A percentile compares a stretch with the other conserved stretches of the same genome.
Conservation (phyloP, 2,329 filamentous ascomycete genomes). For the Alternaria panax region DNA sequence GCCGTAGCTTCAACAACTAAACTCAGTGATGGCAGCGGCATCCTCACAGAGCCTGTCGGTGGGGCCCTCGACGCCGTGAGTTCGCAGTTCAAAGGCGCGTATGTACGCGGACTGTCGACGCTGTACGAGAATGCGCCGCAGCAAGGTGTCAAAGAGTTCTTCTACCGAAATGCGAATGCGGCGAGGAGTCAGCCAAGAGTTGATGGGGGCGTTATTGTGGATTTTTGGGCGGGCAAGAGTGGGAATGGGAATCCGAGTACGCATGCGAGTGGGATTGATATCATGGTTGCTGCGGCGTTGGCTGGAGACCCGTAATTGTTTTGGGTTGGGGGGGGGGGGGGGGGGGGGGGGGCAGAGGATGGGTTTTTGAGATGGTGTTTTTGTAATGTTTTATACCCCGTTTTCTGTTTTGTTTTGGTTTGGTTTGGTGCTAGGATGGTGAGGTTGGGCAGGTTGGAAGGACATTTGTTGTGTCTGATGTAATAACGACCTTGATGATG, state of each 20-base stretch:
- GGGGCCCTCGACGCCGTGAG: slow-evolving; percentile 36
- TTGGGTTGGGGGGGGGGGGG: not conserved
- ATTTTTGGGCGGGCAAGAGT: slow-evolving; percentile 67
- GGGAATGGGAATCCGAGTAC: slow-evolving; percentile 60
- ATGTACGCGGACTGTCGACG: slow-evolving; percentile 43
- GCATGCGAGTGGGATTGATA: slow-evolving; percentile 71
- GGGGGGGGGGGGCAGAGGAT: too few relatives aligned
- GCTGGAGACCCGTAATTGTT: slow-evolving; percentile 5
- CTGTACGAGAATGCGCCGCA: slow-evolving; percentile 38
- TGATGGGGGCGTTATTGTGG: slow-evolving; percentile 59
- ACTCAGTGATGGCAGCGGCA: slow-evolving; percentile 35
- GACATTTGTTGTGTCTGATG: slow-evolving; percentile 5
- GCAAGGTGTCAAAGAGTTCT: slow-evolving; percentile 34
- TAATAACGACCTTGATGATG: slow-evolving; percentile 4
- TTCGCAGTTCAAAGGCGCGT: slow-evolving; percentile 50
- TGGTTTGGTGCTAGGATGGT: slow-evolving; percentile 1
- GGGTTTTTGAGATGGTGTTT: not conserved
- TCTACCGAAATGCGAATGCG: slow-evolving; percentile 46
- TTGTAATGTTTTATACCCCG: slow-evolving; percentile 16
- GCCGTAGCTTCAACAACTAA: slow-evolving; percentile 36
- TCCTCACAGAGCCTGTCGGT: slow-evolving; percentile 42
- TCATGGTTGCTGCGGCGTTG: slow-evolving; percentile 62
- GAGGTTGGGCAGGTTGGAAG: not conserved
- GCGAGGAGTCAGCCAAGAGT: slow-evolving; percentile 38
- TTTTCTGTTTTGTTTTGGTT: not conserved